Conservation (phyloP, 805 yeast species). For the Candida ipomoeae region DNA sequence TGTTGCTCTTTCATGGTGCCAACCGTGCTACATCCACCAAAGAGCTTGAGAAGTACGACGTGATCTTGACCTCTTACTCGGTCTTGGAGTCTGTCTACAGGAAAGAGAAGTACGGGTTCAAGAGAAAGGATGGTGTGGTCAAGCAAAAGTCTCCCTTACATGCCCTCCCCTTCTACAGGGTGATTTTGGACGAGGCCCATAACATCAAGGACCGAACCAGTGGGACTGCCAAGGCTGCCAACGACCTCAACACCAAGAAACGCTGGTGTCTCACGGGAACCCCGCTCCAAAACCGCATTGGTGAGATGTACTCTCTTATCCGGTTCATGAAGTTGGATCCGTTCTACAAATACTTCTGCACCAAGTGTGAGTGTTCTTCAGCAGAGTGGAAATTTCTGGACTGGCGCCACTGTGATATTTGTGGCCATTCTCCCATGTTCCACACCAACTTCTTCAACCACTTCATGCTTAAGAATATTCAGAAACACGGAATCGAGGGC, state of each 20-base stretch:
- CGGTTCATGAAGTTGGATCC: slow-evolving; percentile 82
- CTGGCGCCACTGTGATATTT: slow-evolving; percentile 75
- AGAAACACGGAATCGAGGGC: slow-evolving; percentile 74
- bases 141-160: slow-evolving; percentile 78
- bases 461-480: slow-evolving; percentile 91
- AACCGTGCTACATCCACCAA: slow-evolving; percentile 57
- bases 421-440: slow-evolving; percentile 92
- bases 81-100: slow-evolving; percentile 84
- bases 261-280: slow-evolving; percentile 95
- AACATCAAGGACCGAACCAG: slow-evolving; percentile 93
- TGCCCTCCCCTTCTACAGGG: slow-evolving; percentile 70
- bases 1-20: slow-evolving; percentile 81
- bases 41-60: slow-evolving; percentile 64
- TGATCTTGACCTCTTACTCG: slow-evolving; percentile 86
- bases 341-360: slow-evolving; percentile 84
- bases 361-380: slow-evolving; percentile 84
- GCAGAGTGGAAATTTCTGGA: slow-evolving; percentile 82
- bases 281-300: slow-evolving; percentile 93
- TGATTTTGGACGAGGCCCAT: slow-evolving; percentile 94
- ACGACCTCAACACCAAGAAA: slow-evolving; percentile 62
- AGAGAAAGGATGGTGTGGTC: slow-evolving; percentile 62
- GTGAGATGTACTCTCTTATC: slow-evolving; percentile 90
- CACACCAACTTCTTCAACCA: slow-evolving; percentile 96
- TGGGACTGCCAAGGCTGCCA: slow-evolving; percentile 91
- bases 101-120: slow-evolving; percentile 79